Base-by-base conservation (phyloP, 148 eudicot species). In the Chenopodium suecicum region DNA sequence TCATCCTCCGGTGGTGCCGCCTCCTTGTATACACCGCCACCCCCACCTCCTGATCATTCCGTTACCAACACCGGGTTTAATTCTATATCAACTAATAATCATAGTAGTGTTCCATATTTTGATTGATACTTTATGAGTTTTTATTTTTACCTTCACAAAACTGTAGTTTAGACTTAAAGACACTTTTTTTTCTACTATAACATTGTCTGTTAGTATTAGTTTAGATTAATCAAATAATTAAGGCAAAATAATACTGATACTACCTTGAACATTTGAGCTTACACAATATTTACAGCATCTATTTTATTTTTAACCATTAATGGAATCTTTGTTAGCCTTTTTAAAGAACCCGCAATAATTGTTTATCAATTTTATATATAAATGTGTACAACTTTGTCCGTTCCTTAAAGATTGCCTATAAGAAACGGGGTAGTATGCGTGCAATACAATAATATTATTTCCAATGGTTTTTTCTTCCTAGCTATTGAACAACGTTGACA, bases 1-100 rank as follows among this genome's bases (percentile, higher is more conserved):
- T 34, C 77, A 13, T 16, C 77, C 37, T 17, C 75, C 1, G 3
- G 82, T 17, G 70, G 84, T 70, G 64, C 79, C 17, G 16, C 86
- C 34, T 82, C 90, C 65, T 79, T 89, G 88, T 90, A 90, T 47
- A 84, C 89, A 9, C 67, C 82, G 0, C 80, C 88, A 44, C 80
- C 88, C 31, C 79, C 82, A 17, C 80, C 46, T 2, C 46, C 70
- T 16, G 74, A 79, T 60, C 29, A 60, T 48, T 71, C 81, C 32
- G 79, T 62, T 50, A 48, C 86, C 78, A 74, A 84, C 20, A 70
- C 80, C 10, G 87, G 85, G 60, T 91, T 83, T 78, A 82, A 56
- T 76, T 70, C 81, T 60, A 85, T 90, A 68, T 74, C 86, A 0
- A 82, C 79, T 68, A 79, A 74, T 75, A 78, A 89, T 41, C 44